Evolutionary conservation across 75 land plant genomes (phyloP), one percentile per base, ranked within the genome.

Genomic region (Picea sitchensis): DNA sequence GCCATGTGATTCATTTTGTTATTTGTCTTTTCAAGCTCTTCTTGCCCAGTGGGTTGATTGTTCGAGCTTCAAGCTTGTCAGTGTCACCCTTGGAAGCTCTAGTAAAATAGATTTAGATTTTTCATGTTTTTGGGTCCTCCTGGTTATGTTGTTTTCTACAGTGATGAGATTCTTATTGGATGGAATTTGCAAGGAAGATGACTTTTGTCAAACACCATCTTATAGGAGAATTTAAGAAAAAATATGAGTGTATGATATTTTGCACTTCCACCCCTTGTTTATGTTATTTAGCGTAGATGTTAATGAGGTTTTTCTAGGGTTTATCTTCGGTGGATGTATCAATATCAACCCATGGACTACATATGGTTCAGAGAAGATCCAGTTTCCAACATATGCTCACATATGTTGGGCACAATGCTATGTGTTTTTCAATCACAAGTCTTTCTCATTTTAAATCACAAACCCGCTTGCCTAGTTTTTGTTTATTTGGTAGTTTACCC

Each of bases 381-480:
- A 73, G 1, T 94, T 68, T 84, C 95, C 99, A 61, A 91, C 95
- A 31, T 97, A 96, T 90, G 99, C 92, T 14, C 17, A 20, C 5
- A 18, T 5, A n/a, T 61, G 21, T 18, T 61, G 6, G 51, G 51
- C 51, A 47, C 51, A 5, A 6, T 5, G 7, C 51, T 47, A 26
- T 26, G 5, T 47, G 51, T 47, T 47, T 47, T 47, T 7, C 51
- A 47, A 47, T 47, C 8, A 47, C 0, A 47, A 6, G 8, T 47
- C 51, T 47, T 47, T 47, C 8, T 47, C 51, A 47, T 47, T 6
- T 47, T 47, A 47, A 47, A 5, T 5, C 6, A 0, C 0, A 47
- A 47, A 47, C 51, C 8, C 8, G 6, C 51, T 47, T 47, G 8
- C 6, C 7, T 6, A 61, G 17, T 61, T 61, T 61, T 61, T 26